These are phyloP conservation scores for Zoysia pacifica DNA, from an alignment of 176 grass and related monocot genomes.

Conservation along the genomic window DNA sequence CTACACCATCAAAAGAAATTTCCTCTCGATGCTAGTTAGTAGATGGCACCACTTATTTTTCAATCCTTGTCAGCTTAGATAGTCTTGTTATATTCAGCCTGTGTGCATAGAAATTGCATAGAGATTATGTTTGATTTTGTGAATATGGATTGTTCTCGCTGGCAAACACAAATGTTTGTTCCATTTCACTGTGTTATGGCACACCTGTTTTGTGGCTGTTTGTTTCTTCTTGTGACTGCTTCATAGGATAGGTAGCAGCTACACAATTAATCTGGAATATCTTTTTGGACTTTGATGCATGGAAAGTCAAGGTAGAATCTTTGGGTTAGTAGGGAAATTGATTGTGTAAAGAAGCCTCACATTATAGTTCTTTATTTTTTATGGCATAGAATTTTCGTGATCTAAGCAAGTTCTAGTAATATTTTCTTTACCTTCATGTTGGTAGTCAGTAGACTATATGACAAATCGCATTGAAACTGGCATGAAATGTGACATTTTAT, in stretches of 20 bases:
- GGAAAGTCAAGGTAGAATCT: conserved; percentile 26
- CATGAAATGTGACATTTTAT: background rate
- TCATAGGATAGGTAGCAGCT: background rate
- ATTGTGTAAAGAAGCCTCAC: conserved; percentile 13
- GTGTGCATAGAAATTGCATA: background rate
- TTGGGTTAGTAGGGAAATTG: conserved; percentile 19
- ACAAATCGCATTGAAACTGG: background rate
- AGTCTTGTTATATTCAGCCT: background rate
- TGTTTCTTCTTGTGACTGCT: no score
- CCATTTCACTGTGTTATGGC: conserved; percentile 7
- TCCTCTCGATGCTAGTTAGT: conserved; percentile 1
- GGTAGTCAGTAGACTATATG: background rate
- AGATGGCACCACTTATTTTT: background rate
- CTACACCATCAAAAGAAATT: conserved; percentile 11
- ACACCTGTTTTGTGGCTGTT: background rate
- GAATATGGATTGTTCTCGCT: background rate
- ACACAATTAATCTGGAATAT: conserved; percentile 7
- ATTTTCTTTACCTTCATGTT: conserved; percentile 36
- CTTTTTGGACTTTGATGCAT: conserved; percentile 4
- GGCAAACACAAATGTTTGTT: conserved; percentile 11
- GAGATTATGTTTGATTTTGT: conserved; percentile 9
- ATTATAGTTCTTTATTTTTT: background rate
- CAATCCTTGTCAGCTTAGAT: background rate
- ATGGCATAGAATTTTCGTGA: background rate
- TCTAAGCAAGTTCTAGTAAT: background rate